Base-by-base conservation (phyloP, 2,329 filamentous ascomycete species). In the Diaporthe aspalathi region DNA sequence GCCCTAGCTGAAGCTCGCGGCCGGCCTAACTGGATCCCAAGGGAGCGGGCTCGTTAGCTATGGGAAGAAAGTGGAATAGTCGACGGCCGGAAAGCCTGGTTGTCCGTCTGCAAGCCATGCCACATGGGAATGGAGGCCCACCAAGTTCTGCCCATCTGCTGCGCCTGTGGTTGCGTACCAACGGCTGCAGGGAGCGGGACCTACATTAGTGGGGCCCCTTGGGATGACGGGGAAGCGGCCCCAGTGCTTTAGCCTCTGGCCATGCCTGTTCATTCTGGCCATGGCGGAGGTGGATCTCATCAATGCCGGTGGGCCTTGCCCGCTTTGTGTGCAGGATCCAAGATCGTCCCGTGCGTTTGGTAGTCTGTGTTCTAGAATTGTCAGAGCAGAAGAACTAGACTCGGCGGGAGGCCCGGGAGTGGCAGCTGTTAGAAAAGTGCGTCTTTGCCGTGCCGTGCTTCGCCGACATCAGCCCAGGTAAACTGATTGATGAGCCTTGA, bases 121-220 rank as follows among this genome's bases (percentile, higher is more conserved):
- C 57, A 63, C 57, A 63, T 63, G 40, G 40, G 35, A 57, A 38
- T 38, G 57, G 57, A 40, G 38, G 27, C 22, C 27, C 40, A 29
- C 40, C 24, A 47, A 32, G 27, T 35, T 47, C 57, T 63, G 60
- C 56, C 60, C 35, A 49, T 17, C 35, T 49, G 32, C 24, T 60
- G 29, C 29, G 24, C 32, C 12, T 38, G 35, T 12, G 12, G 35
- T 38, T 32, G n/a, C n/a, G 35, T 56, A 32, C 43, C 22, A 57
- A 49, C 40, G 66, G 66, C 66, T 68, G 43, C 52, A 50, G 32
- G 43, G 43, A 68, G 53, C 66, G 66, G 66, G 66, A 68, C 66
- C 66, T 68, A 57, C 66, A 56, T 60, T 60, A 68, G 67, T 60
- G 67, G 53, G 35, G 50, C 53, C 32, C n/a, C 43, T 68, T 38